Conservation (phyloP, 306 rosid genomes). For the Amphicarpaea edgeworthii region DNA sequence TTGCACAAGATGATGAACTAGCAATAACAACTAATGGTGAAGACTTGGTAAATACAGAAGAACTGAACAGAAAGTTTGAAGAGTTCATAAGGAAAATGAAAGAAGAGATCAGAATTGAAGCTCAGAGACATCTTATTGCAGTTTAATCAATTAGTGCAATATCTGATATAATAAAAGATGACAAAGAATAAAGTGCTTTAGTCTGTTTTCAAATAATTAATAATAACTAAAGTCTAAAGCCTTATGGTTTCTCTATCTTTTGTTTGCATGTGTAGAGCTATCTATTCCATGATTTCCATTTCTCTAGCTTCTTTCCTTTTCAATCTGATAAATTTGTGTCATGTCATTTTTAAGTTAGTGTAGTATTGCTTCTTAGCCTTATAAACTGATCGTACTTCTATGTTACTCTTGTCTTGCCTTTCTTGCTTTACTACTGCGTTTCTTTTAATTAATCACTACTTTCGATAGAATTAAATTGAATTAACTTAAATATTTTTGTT, state of each 20-base stretch:
- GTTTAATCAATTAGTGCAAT: conserved; percentile 40
- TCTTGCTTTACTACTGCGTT: neutral
- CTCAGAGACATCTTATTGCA: conserved; percentile 52
- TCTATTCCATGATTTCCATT: conserved; percentile 10
- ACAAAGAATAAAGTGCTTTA: conserved; percentile 24
- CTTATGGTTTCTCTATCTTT: conserved; percentile 29
- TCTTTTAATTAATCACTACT: neutral
- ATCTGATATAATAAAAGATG: neutral
- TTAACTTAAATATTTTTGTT: no score
- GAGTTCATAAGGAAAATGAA: conserved; percentile 73
- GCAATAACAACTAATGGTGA: conserved; percentile 43
- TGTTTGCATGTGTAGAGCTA: conserved; percentile 34
- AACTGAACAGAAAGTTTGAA: conserved; percentile 74
- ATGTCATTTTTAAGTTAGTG: conserved; percentile 35
- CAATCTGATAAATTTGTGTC: conserved; percentile 23
- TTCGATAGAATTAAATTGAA: neutral
- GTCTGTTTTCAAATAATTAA: conserved; percentile 39
- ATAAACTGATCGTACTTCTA: neutral
- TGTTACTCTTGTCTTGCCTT: conserved; percentile 8
- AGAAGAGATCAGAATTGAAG: conserved; percentile 63
- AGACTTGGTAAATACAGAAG: conserved; percentile 59
- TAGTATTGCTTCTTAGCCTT: neutral
- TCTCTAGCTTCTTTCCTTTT: conserved; percentile 22
- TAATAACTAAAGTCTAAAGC: no score
- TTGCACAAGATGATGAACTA: conserved; percentile 43